A percentile compares a stretch with the other conserved stretches of the same genome.
Conservation (phyloP, 106 monocot genomes). For the Phalaenopsis aphrodite region DNA sequence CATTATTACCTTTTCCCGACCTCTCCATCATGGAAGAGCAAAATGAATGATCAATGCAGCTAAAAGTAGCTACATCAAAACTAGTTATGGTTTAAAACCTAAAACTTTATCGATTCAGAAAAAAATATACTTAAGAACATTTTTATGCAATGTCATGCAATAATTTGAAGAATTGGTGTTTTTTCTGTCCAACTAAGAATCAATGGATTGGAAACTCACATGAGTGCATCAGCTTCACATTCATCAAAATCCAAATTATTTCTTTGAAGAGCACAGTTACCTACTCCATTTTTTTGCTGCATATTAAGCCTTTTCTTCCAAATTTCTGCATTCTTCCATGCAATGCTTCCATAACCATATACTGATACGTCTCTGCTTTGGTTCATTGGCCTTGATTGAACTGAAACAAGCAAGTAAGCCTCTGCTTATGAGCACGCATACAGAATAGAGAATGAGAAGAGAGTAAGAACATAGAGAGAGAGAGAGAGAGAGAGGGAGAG, state of each 20-base stretch:
- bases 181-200: not conserved
- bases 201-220: conserved; percentile 3
- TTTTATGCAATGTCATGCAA: too few species aligned
- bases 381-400: conserved; percentile 12
- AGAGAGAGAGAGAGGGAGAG: too few species aligned
- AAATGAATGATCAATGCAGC: too few species aligned
- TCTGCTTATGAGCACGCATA: too few species aligned
- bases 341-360: conserved; percentile 38
- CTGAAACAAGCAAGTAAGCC: conserved; percentile 6
- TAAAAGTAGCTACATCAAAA: too few species aligned
- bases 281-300: not conserved
- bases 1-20: too few species aligned
- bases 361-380: conserved; percentile 14
- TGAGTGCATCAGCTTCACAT: not conserved
- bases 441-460: not conserved
- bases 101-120: too few species aligned
- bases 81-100: too few species aligned
- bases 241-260: conserved; percentile 5
- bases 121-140: too few species aligned
- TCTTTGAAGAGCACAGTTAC: conserved; percentile 1
- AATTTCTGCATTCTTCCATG: conserved; percentile 21
- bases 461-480: too few species aligned
- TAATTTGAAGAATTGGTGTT: too few species aligned
- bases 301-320: conserved; percentile 14
- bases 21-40: too few species aligned